phyloP scores from a whole-genome alignment of 306 rosid species.

The Cucumis hystrix region DNA sequence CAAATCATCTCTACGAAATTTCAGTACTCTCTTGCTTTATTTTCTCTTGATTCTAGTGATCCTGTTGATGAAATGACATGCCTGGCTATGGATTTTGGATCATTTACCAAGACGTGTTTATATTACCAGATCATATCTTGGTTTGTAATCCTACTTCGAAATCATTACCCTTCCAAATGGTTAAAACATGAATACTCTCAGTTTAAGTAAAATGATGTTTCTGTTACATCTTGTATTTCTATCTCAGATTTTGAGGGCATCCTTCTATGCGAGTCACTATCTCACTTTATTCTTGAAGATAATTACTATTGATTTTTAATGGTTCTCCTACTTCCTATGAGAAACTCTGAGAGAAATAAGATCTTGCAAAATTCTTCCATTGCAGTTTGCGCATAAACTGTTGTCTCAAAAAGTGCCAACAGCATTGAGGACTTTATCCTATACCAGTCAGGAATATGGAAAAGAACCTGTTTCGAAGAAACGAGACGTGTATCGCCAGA shows the following conservation, averaged over 20 bases:
- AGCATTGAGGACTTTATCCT: slow-evolving; percentile 15
- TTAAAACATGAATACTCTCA: background rate
- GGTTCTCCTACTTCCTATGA: background rate
- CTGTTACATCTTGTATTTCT: background rate
- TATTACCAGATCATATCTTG: background rate
- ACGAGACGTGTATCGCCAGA: slow-evolving; percentile 35
- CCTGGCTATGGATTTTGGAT: background rate
- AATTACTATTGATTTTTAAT: background rate
- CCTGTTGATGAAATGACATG: background rate
- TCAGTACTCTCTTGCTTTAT: background rate
- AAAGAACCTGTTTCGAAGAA: slow-evolving; percentile 20
- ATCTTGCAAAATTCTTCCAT: slow-evolving; percentile 3
- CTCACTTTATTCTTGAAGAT: background rate
- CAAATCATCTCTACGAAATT: slow-evolving; percentile 2
- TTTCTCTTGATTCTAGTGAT: background rate
- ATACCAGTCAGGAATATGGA: slow-evolving; percentile 32
- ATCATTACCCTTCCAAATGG: background rate
- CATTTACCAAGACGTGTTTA: background rate
- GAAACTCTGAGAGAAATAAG: slow-evolving; percentile 6
- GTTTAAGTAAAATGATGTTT: background rate
- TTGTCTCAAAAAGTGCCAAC: slow-evolving; percentile 19
- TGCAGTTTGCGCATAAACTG: slow-evolving; percentile 40
- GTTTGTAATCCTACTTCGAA: background rate
- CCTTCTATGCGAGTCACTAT: background rate
- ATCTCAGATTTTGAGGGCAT: background rate